phyloP scores from a whole-genome alignment of 768 basidiomycete genomes.

The Termitomyces sp. region DNA sequence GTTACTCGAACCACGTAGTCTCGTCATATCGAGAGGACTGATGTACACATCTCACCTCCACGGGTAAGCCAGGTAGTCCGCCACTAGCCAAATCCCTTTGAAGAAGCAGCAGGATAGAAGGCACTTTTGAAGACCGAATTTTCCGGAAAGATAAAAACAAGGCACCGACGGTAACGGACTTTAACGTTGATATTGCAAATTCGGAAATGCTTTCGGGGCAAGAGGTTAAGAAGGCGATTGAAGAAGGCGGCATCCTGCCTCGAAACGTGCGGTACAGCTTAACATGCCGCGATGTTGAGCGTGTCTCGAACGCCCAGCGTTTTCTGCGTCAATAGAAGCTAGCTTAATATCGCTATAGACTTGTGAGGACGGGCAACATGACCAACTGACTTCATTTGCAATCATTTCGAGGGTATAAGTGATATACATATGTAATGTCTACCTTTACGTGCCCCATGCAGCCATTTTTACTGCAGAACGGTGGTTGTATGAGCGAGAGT shows the following conservation, averaged over 20 bases:
- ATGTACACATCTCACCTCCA: conserved; percentile 78
- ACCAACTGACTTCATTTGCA: conserved; percentile 1
- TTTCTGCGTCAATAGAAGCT: conserved; percentile 25
- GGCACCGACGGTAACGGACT: conserved; percentile 27
- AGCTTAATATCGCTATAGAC: not conserved
- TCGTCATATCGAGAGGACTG: conserved; percentile 68
- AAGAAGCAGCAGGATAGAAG: conserved; percentile 51
- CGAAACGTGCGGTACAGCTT: conserved; percentile 73
- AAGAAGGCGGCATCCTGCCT: conserved; percentile 49
- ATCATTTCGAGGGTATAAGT: not conserved
- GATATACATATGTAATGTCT: not conserved
- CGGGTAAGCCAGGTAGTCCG: conserved; percentile 41
- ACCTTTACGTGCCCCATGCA: not conserved
- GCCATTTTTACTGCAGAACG: not conserved
- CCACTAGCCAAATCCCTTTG: conserved; percentile 3
- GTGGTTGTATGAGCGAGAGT: not conserved
- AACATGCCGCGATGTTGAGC: conserved; percentile 82
- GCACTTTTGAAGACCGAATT: conserved; percentile 48
- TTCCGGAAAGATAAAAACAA: conserved; percentile 22
- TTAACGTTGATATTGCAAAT: conserved; percentile 53
- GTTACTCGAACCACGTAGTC: conserved; percentile 82
- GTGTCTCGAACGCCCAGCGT: conserved; percentile 42
- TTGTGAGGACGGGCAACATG: not conserved
- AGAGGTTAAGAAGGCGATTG: conserved; percentile 35
- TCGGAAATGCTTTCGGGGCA: conserved; percentile 46